Evolutionary conservation across 257 asterid species (phyloP).

Genomic region (Plantago ovata): DNA sequence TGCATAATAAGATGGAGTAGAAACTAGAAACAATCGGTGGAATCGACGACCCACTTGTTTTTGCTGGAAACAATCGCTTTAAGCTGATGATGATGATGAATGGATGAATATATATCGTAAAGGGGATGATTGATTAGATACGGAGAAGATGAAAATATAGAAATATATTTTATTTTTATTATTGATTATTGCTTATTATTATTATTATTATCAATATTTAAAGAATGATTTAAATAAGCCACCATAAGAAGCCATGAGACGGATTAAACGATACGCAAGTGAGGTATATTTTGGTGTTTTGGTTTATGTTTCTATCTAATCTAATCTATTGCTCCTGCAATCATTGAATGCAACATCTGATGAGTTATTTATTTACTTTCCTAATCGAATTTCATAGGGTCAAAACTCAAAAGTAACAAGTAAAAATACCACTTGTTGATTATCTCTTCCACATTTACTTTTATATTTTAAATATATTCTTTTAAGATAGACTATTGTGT

Average conservation of each 20-base stretch:
- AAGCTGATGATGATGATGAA: background rate
- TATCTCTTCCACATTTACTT: too few relatives aligned
- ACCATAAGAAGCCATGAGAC: constrained; percentile 1
- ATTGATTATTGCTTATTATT: too few relatives aligned
- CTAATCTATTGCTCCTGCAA: too few relatives aligned
- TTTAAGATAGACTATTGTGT: too few relatives aligned
- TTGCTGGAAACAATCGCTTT: background rate
- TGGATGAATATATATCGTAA: background rate
- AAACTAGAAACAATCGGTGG: too few relatives aligned
- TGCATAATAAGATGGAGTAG: background rate
- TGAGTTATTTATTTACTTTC: background rate
- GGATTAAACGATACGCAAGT: constrained; percentile 10
- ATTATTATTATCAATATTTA: background rate
- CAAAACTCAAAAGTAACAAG: too few relatives aligned
- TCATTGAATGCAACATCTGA: background rate
- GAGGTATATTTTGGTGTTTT: too few relatives aligned
- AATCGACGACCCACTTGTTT: too few relatives aligned
- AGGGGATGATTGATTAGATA: too few relatives aligned
- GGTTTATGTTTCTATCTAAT: background rate
- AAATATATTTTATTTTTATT: too few relatives aligned
- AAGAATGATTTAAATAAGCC: background rate
- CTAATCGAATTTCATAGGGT: background rate
- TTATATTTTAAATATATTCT: too few relatives aligned
- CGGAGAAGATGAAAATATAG: background rate
- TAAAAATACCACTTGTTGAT: too few relatives aligned